These are phyloP conservation scores for Crithidia sp. DNA, from an alignment of 208 protist genomes.

Conservation along the genomic window DNA sequence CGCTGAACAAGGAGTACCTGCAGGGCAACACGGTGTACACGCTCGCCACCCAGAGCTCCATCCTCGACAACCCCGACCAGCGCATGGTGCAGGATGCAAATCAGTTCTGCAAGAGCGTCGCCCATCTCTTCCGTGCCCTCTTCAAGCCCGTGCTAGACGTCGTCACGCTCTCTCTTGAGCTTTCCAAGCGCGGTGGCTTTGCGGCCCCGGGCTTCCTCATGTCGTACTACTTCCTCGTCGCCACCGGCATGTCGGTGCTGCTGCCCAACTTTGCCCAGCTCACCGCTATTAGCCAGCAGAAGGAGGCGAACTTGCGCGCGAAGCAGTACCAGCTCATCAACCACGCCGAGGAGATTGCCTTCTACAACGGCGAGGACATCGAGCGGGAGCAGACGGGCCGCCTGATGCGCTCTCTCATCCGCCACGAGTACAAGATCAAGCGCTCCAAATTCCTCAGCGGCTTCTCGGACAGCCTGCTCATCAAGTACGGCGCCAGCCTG, in stretches of 20 bases:
- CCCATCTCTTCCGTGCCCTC: constrained; percentile 68
- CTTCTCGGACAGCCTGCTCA: constrained; percentile 63
- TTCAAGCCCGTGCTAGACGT: constrained; percentile 87
- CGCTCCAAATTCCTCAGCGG: constrained; percentile 68
- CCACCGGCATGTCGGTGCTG: constrained; percentile 50
- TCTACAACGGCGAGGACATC: constrained; percentile 87
- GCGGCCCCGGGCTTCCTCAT: constrained; percentile 60
- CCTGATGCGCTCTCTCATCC: constrained; percentile 65
- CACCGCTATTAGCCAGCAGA: constrained; percentile 68
- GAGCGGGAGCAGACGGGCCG: constrained; percentile 78
- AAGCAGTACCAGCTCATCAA: constrained; percentile 81
- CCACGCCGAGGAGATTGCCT: constrained; percentile 92
- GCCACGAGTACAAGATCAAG: constrained; percentile 77
- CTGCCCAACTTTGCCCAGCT: constrained; percentile 80
- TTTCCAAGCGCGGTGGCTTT: constrained; percentile 61
- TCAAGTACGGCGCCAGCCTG: constrained; percentile 81
- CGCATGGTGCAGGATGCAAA: constrained; percentile 78
- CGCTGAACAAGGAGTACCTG: constrained; percentile 77
- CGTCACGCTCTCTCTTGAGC: constrained; percentile 63
- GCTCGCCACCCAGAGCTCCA: constrained; percentile 47
- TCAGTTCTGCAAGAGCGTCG: constrained; percentile 77
- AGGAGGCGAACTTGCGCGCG: constrained; percentile 81
- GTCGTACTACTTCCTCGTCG: constrained; percentile 80
- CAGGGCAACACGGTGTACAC: constrained; percentile 57
- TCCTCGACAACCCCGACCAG: constrained; percentile 82